Evolutionary conservation across 306 rosid species (phyloP).

Genomic region (Lathyrus oleraceus): DNA sequence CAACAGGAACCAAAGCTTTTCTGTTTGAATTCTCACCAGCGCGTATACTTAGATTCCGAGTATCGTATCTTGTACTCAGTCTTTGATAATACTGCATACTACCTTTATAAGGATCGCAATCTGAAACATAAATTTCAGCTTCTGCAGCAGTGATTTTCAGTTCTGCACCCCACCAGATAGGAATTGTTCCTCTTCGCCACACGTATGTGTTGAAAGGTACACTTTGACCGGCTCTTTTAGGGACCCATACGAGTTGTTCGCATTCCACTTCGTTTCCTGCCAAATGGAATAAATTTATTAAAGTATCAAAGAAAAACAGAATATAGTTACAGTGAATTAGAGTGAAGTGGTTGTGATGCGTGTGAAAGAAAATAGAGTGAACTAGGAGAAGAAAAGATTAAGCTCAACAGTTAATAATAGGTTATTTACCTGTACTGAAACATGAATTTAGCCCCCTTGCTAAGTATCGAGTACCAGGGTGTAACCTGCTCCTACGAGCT

Average conservation of each 20-base stretch:
- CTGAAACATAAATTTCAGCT: conserved; percentile 96
- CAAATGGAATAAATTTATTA: conserved; percentile 31
- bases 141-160: conserved; percentile 94
- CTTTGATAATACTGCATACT: conserved; percentile 80
- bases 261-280: conserved; percentile 99
- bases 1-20: conserved; percentile 81
- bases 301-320: conserved; percentile 10
- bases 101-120: conserved; percentile 86
- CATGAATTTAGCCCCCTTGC: conserved; percentile 98
- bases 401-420: conserved; percentile 21
- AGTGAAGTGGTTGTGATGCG: conserved; percentile 8
- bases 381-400: conserved; percentile 11
- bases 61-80: conserved; percentile 81
- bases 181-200: conserved; percentile 99
- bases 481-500: conserved; percentile 98
- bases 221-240: conserved; percentile 78
- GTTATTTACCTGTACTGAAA: conserved; percentile 77
- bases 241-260: conserved; percentile 97
- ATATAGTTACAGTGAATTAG: conserved; percentile 17
- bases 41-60: conserved; percentile 58
- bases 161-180: conserved; percentile 99
- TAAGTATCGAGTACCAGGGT: conserved; percentile 97
- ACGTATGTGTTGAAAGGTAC: conserved; percentile 84
- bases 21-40: conserved; percentile 57
- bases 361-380: conserved; percentile 13